A percentile compares a stretch with the other conserved stretches of the same genome.
These are phyloP conservation scores for Lepiota venenata DNA, from an alignment of 768 basidiomycete species.

Conservation along the genomic window DNA sequence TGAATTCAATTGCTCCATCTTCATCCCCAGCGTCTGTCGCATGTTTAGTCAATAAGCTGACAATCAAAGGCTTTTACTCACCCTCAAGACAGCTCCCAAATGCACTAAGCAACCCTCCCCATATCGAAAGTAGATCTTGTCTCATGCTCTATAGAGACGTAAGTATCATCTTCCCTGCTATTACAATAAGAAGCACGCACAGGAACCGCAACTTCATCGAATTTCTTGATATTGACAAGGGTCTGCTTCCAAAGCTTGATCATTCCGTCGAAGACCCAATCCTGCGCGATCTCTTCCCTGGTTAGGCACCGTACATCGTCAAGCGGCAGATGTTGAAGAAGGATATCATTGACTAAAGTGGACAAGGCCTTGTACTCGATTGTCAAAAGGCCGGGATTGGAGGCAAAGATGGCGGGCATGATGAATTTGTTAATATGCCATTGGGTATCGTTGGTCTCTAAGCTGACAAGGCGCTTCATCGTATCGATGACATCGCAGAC, in stretches of 20 bases:
- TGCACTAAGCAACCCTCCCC: constrained; percentile 53
- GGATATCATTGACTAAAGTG: constrained; percentile 7
- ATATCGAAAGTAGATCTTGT: constrained; percentile 49
- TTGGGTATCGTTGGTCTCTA: constrained; percentile 26
- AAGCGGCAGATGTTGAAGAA: constrained; percentile 46
- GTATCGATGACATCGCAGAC: constrained; percentile 53
- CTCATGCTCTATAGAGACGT: constrained; percentile 17
- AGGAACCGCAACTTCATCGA: constrained; percentile 41
- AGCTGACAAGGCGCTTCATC: constrained; percentile 35
- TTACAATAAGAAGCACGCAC: constrained; percentile 34
- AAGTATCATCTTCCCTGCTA: constrained; percentile 3
- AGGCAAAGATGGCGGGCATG: constrained; percentile 22
- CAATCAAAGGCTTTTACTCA: constrained; percentile 19
- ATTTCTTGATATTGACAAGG: constrained; percentile 39
- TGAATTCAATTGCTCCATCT: constrained; percentile 34
- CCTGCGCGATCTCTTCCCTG: constrained; percentile 49
- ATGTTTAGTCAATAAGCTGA: constrained; percentile 7
- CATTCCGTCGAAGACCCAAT: constrained; percentile 50
- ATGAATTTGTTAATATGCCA: constrained; percentile 36
- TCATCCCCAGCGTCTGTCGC: constrained; percentile 41
- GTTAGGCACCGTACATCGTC: constrained; percentile 57
- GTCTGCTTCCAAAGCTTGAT: constrained; percentile 52
- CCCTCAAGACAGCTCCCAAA: constrained; percentile 46
- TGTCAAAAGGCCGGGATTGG: constrained; percentile 21
- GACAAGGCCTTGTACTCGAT: constrained; percentile 19